Base-by-base conservation (phyloP, 2,329 filamentous ascomycete species). In the Botrytis medusae region DNA sequence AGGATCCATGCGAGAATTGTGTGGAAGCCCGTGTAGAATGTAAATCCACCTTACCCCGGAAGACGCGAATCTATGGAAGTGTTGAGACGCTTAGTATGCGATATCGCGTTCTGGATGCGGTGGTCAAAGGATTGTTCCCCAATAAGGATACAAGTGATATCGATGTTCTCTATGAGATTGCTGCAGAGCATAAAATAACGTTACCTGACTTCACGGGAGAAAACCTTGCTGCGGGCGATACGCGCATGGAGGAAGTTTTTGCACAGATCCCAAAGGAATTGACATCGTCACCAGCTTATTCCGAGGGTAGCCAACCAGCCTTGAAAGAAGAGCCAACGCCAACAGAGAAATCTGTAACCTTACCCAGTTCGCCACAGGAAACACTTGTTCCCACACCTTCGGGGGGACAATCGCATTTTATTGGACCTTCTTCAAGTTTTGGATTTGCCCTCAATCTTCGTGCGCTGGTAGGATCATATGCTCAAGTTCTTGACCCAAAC, bases 21-120 rank as follows among this genome's bases (percentile, higher is more conserved):
- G 76, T 81, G 67, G 78, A 82, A 65, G 81, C 79, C 37, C 82
- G 81, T 14, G 82, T 83, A 40, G 77, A 78, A 48, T 85, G 84
- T 76, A 82, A 84, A 75, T 84, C 81, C 12, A 84, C 83, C 18
- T 77, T 84, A 51, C 84, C 84, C 9, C 81, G 84, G 37, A 85
- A 85, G 75, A 83, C 84, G 57, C 78, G 84, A 48, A 83, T 85
- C 18, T 85, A 85, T 72, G 84, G 84, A 25, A 84, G 83, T 73
- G 82, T 84, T 10, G 84, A 85, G 74, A 84, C 83, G n/a, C 77
- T 85, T 61, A 84, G 83, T 65, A 78, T 83, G 44, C 80, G 83
- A 42, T 85, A 83, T 74, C 79, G 84, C 61, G 83, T 84, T 4
- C 79, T 85, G 18, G 83, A 85, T 75, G 80, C 83, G 25, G 65